Evolutionary conservation across 805 yeast species (phyloP), one percentile per base, ranked within the genome.

Genomic region (Yarrowia sp.): DNA sequence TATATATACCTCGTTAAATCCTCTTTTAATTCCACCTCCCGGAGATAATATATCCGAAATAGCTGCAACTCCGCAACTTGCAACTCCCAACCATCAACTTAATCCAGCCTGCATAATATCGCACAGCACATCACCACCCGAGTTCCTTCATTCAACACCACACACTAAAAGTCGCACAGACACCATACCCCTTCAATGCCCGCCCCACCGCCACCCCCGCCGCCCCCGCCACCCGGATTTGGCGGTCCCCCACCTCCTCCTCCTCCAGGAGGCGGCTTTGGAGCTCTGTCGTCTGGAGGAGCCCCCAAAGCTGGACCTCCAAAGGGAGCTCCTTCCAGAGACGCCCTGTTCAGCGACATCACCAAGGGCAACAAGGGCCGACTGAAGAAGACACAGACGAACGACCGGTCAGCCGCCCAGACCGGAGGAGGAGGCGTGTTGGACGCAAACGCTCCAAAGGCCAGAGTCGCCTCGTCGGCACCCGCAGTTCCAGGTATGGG

Each of bases 301-400:
- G 56, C 52, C 1, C 55, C 69, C 15, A 55, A 55, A n/a, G 53
- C 72, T 11, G 72, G 77, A 65, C 73, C 82, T 41, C 70, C 75
- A 11, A 63, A 74, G 12, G 71, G 71, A 69, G 76, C 70, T 74
- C 80, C 61, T 67, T 78, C 76, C 72, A 72, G 76, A 45, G 77
- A 75, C 61, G 84, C 83, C 7, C 74, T 94, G 65, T 81, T 94
- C 35, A 91, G 95, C 40, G 97, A 91, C 76, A 94, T 94, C 72
- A 85, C 92, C 74, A 89, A 90, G 71, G 94, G 93, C 26, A 79
- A 75, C 65, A 77, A 73, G 56, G 40, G 26, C 26, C 67, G 67
- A 22, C 80, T 89, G 69, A 88, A 87, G 74, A 87, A 89, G 71
- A 86, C 91, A 0, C 77, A 75, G 71, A 85, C 98, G 71, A 79